phyloP scores from a whole-genome alignment of 805 yeast genomes.

The Wickerhamiella bombiphila region DNA sequence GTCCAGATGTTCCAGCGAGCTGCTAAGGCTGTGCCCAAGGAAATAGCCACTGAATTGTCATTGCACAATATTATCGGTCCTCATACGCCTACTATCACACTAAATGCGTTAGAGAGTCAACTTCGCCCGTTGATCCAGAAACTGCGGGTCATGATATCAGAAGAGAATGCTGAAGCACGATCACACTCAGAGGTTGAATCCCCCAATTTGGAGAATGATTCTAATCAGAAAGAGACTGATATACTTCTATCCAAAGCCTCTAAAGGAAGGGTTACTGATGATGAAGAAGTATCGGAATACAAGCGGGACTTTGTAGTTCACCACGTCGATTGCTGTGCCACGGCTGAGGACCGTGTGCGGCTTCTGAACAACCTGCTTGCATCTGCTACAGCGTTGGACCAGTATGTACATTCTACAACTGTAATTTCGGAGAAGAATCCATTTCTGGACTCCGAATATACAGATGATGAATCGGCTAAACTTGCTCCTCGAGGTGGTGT shows the following conservation, averaged over 20 bases:
- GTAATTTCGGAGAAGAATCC: neutral
- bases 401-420: neutral
- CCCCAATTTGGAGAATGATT: neutral
- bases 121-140: neutral
- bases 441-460: too few relatives aligned
- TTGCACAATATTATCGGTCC: neutral
- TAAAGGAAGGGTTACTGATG: too few relatives aligned
- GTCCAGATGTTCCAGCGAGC: neutral
- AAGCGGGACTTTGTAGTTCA: slow-evolving; percentile 3
- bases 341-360: neutral
- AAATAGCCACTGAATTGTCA: neutral
- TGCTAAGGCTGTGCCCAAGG: neutral
- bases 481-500: too few relatives aligned
- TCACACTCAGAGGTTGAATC: neutral
- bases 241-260: too few relatives aligned
- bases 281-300: neutral
- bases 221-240: neutral
- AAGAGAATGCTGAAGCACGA: neutral
- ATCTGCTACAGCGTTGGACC: neutral
- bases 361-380: neutral
- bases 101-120: neutral
- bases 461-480: too few relatives aligned
- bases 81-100: neutral
- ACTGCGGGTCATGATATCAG: neutral
- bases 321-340: slow-evolving; percentile 1